Conservation (phyloP, 2,329 filamentous ascomycete species). For the Cladosporium phlei region DNA sequence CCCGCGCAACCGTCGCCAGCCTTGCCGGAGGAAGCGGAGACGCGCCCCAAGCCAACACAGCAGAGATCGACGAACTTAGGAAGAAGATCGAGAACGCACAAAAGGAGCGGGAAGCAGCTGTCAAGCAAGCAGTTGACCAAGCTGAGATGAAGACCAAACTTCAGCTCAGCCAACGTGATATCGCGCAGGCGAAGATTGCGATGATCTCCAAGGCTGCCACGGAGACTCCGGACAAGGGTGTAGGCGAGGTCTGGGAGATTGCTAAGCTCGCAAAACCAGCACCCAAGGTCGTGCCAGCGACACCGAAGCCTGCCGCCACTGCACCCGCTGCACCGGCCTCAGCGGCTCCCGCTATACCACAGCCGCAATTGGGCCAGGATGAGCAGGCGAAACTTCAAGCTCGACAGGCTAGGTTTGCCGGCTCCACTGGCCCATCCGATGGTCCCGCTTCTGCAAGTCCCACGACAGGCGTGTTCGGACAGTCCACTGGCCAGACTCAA, state of each 20-base stretch:
- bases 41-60: conserved; percentile 4
- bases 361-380: conserved; percentile 10
- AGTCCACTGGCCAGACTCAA: conserved; percentile 15
- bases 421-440: background rate
- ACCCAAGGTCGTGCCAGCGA: conserved; percentile 18
- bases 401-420: conserved; percentile 26
- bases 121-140: conserved; percentile 22
- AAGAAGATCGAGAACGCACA: conserved; percentile 25
- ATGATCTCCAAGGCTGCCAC: conserved; percentile 75
- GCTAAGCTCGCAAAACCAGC: conserved; percentile 57
- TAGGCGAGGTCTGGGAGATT: conserved; percentile 80
- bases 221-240: conserved; percentile 79
- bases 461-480: conserved; percentile 18
- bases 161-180: conserved; percentile 66
- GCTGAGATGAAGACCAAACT: conserved; percentile 57
- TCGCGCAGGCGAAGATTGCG: conserved; percentile 65
- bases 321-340: conserved; percentile 8
- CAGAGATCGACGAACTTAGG: conserved; percentile 22
- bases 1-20: conserved; percentile 7
- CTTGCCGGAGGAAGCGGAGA: background rate
- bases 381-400: conserved; percentile 22
- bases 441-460: conserved; percentile 1
- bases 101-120: conserved; percentile 27
- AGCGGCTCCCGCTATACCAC: conserved; percentile 6
- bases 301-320: conserved; percentile 14